phyloP scores from a whole-genome alignment of 306 rosid genomes.

The Quercus aquifolioides region DNA sequence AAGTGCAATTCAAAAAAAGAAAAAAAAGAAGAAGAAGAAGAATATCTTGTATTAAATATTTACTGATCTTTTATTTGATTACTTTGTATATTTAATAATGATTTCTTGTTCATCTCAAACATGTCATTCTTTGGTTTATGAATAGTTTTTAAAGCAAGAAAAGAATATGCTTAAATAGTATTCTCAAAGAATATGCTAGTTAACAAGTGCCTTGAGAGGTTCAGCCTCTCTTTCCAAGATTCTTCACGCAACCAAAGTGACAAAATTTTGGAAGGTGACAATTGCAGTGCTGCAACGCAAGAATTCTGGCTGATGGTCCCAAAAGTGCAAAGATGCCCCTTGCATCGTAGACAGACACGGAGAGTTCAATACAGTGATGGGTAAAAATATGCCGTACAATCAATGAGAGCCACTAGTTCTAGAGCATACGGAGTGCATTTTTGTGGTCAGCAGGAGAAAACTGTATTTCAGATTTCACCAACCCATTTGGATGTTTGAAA shows the following conservation, averaged over 20 bases:
- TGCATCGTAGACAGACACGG: background rate
- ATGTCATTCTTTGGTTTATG: background rate
- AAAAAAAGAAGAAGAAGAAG: background rate
- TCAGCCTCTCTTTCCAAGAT: background rate
- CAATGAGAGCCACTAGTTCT: too few species aligned
- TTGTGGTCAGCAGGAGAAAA: too few species aligned
- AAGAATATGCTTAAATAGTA: background rate
- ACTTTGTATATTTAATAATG: background rate
- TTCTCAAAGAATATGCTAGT: slow-evolving; percentile 1
- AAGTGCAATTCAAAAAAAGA: background rate
- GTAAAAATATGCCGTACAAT: too few species aligned
- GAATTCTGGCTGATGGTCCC: background rate
- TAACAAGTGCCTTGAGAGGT: background rate
- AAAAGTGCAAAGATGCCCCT: background rate
- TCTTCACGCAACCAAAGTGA: background rate
- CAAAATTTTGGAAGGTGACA: too few species aligned
- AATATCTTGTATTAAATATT: background rate
- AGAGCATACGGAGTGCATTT: too few species aligned
- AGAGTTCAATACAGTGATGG: too few species aligned
- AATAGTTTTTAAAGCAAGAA: background rate
- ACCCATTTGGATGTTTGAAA: too few species aligned
- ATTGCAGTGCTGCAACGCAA: background rate
- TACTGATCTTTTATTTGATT: background rate
- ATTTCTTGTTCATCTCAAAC: background rate
- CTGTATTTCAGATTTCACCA: too few species aligned